Evolutionary conservation across 495 filamentous ascomycete genomes (phyloP).

Genomic region (Neurospora terricola): DNA sequence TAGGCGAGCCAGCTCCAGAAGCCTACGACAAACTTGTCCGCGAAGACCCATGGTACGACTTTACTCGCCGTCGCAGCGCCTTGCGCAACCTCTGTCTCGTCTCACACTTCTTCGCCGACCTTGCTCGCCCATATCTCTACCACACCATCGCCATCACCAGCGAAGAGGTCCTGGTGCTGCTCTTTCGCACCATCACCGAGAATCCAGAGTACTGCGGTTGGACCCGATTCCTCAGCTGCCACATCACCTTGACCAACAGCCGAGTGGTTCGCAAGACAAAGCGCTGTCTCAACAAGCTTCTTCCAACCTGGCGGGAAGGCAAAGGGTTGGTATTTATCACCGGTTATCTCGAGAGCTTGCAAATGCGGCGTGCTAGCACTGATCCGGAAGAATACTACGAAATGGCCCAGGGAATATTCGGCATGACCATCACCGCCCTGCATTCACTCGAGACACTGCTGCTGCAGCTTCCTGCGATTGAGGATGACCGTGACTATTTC

Average conservation of each 20-base stretch:
- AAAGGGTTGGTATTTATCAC: background rate
- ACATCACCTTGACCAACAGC: constrained; percentile 17
- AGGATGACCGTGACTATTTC: constrained; percentile 15
- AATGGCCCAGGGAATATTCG: constrained; percentile 15
- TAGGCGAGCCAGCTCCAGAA: constrained; percentile 23
- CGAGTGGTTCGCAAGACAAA: constrained; percentile 16
- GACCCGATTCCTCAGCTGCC: constrained; percentile 20
- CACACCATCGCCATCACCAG: constrained; percentile 13
- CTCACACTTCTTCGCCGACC: constrained; percentile 6
- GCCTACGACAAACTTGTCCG: constrained; percentile 17
- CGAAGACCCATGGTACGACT: constrained; percentile 24
- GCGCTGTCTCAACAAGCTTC: constrained; percentile 4
- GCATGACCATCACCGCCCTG: constrained; percentile 13
- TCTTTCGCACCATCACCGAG: constrained; percentile 21
- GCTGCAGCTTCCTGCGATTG: constrained; percentile 20
- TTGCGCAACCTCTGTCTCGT: constrained; percentile 17
- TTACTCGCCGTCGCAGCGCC: constrained; percentile 20
- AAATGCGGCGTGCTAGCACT: background rate
- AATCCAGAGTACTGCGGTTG: constrained; percentile 9
- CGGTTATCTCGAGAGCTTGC: background rate
- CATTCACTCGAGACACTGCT: constrained; percentile 17
- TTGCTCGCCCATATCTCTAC: constrained; percentile 22
- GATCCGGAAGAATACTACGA: constrained; percentile 6
- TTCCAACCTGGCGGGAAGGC: constrained; percentile 2
- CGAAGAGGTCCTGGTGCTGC: constrained; percentile 14